Evolutionary conservation across 805 yeast genomes (phyloP), one percentile per base, ranked within the genome.

Genomic region (Candida arabinofermentans): DNA sequence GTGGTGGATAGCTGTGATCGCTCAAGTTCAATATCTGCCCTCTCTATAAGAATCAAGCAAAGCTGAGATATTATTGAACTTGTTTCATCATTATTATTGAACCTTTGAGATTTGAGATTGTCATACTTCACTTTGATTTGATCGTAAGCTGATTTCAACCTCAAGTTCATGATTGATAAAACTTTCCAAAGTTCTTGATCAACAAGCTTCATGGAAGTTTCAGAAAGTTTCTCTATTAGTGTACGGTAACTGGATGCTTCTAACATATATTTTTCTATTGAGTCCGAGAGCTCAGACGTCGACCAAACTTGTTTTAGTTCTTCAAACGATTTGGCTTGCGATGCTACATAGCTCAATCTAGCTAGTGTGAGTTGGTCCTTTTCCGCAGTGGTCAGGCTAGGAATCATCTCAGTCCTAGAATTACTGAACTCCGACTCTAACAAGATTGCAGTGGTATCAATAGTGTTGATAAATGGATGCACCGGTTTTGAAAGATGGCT

Each of bases 21-120:
- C 51, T 74, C 79, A 10, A 73, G 50, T 41, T 75, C 81, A 3
- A 75, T 64, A 50, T 77, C 82, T 1, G 77, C 69, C 37, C 81
- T 60, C 24, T 74, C 77, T n/a, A 75, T 70, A 24, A 68, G 50
- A 1, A 75, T 58, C 8, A 70, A 63, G 44, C 74, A 61, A 2
- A 74, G 44, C 42, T 71, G 72, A 24, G 59, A 48, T 3, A 64
- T 50, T 10, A 42, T 41, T 5, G 44, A 31, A 18, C 64, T 57
- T 16, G 53, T 51, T 5, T 41, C 31, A 30, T 54, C 62, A 22
- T 45, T 41, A n/a, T 48, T 49, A 12, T 41, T 41, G 10, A 38
- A 40, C 24, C 39, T 44, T 8, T 35, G 27, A 13, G 32, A 41
- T 32, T 47, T 50, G 6, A 51, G 40, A 12, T 55, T 50, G 13